phyloP scores from a whole-genome alignment of 164 flowering plant genomes.

The Magnolia sinica region DNA sequence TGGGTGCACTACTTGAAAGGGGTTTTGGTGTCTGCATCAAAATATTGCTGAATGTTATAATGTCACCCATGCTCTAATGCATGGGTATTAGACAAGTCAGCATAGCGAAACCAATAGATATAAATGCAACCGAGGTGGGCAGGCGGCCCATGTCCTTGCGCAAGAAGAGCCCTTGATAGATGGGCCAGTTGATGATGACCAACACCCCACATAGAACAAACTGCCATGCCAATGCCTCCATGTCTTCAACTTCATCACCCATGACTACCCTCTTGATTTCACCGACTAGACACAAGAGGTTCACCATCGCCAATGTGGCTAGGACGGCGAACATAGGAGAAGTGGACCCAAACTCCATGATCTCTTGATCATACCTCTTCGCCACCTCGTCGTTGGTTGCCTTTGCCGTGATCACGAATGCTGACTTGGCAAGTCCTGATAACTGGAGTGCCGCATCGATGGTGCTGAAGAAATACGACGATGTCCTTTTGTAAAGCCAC shows the following conservation, averaged over 20 bases:
- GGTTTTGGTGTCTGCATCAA: too few relatives aligned
- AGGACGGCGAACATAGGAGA: slow-evolving; percentile 53
- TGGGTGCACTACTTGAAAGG: too few relatives aligned
- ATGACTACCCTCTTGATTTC: slow-evolving; percentile 7
- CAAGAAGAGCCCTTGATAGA: slow-evolving; percentile 24
- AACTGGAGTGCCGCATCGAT: slow-evolving; percentile 39
- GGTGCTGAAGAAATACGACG: slow-evolving; percentile 49
- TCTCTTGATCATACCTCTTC: slow-evolving; percentile 49
- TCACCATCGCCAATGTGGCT: slow-evolving; percentile 55
- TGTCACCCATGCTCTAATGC: neutral
- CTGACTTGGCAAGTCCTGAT: slow-evolving; percentile 35
- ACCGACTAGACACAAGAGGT: slow-evolving; percentile 36
- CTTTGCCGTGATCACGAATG: slow-evolving; percentile 50
- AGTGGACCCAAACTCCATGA: slow-evolving; percentile 61
- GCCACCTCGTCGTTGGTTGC: slow-evolving; percentile 46
- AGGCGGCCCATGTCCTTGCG: slow-evolving; percentile 28
- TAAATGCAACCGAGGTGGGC: slow-evolving; percentile 15
- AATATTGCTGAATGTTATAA: too few relatives aligned
- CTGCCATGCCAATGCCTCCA: slow-evolving; percentile 21
- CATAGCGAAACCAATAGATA: slow-evolving; percentile 30
- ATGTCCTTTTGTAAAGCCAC: slow-evolving; percentile 45
- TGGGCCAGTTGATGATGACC: slow-evolving; percentile 24
- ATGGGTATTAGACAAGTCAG: neutral
- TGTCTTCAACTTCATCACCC: slow-evolving; percentile 13
- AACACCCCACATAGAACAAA: slow-evolving; percentile 15